Evolutionary conservation across 2,329 filamentous ascomycete genomes (phyloP).

Genomic region (Aspergillus terreus): DNA sequence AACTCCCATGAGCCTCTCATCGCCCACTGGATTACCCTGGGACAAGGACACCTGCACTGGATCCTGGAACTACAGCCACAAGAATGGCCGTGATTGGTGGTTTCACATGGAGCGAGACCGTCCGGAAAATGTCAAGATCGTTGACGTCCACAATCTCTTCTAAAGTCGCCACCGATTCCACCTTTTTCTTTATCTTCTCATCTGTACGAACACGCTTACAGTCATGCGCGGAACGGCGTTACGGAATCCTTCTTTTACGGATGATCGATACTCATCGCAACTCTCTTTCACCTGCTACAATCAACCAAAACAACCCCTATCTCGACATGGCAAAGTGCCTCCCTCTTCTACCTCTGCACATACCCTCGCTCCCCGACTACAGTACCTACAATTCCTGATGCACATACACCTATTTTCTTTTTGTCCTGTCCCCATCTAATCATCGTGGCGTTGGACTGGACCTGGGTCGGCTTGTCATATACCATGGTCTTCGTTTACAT

Average conservation of each 20-base stretch:
- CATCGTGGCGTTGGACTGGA: neutral
- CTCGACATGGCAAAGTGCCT: neutral
- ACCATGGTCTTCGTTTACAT: neutral
- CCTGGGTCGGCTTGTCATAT: neutral
- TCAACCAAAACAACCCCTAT: neutral
- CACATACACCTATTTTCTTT: neutral
- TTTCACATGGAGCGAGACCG: slow-evolving; percentile 43
- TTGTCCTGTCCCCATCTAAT: neutral
- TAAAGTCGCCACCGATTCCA: slow-evolving; percentile 12
- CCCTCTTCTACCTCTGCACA: neutral
- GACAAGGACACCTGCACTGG: slow-evolving; percentile 42
- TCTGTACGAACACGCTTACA: neutral
- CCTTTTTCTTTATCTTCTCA: neutral
- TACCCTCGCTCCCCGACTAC: neutral
- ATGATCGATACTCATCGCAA: neutral
- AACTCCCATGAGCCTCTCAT: slow-evolving; percentile 28
- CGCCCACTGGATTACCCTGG: slow-evolving; percentile 32
- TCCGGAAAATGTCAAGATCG: slow-evolving; percentile 28
- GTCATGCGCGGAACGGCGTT: neutral
- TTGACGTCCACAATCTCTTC: slow-evolving; percentile 33
- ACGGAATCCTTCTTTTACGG: neutral
- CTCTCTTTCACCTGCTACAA: neutral
- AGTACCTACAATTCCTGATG: neutral
- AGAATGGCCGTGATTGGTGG: slow-evolving; percentile 42
- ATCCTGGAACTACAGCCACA: slow-evolving; percentile 41